Base-by-base conservation (phyloP, 2,329 filamentous ascomycete genomes). In the Tolypocladium tropicale region DNA sequence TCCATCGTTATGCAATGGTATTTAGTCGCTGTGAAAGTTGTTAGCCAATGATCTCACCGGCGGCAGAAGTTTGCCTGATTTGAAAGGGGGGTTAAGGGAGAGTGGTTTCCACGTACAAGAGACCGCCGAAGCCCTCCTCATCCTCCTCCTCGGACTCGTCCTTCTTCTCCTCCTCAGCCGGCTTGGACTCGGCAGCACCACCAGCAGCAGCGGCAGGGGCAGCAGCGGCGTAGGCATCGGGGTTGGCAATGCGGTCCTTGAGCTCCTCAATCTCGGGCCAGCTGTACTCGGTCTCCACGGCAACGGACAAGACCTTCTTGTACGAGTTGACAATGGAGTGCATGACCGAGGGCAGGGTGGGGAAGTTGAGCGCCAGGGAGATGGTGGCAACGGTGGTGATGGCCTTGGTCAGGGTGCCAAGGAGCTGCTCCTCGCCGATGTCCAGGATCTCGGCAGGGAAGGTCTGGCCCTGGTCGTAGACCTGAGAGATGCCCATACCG, bases 231-330 rank as follows among this genome's bases (percentile, higher is more conserved):
- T 97, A 99, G 56, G 90, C 90, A 56, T 99, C 94, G 67, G 95
- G 95, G 85, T 99, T 97, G 79, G 90, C 90, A 70, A 99, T 96
- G 75, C 94, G 91, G 81, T 99, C 94, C 89, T 99, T 99, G 80
- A 99, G 88, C 79, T 96, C 83, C 71, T 95, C 86, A 71, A 99
- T 96, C 77, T 90, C 90, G 69, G 92, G 86, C 93, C 94, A 99
- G 78, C 85, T 87, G 83, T 87, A 88, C 65, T 95, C 92, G 68
- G 90, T 96, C 78, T 86, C 83, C 70, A 99, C 75, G 69, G 94
- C 95, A 69, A 96, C 85, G 65, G 94, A 82, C 66, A 97, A 80
- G 65, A 89, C 79, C 73, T 96, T 96, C 91, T 99, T 99, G 90
- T 99, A 99, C 70, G 81, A 76, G 85, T 97, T 99, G 84, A 97